Base-by-base conservation (phyloP, 1,284 basidiomycete genomes). In the Schizopora paradoxa region DNA sequence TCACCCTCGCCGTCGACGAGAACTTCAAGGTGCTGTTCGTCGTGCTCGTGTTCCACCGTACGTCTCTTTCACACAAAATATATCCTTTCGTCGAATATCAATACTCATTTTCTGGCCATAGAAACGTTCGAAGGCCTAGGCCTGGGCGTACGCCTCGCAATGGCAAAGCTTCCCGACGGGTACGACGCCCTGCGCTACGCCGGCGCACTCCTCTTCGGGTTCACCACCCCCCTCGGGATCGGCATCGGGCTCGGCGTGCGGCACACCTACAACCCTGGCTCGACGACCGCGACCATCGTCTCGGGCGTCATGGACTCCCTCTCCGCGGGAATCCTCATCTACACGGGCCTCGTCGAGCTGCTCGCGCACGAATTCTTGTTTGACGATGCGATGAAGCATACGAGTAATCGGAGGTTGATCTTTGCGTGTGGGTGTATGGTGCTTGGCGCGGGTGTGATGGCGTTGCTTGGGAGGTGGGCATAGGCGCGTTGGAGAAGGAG, bases 321-420 rank as follows among this genome's bases (percentile, higher is more conserved):
- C 36, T 91, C 87, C 47, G 76, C 89, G 0, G 94, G 93, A 3
- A 91, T 97, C 58, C 65, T 97, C 45, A 69, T 94, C 13, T 96
- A 95, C 65, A 95, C 92, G 0, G 92, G 86, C 42, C 69, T 93
- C 21, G 91, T 94, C 22, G 91, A 94, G 81, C 74, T 95, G 0
- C 74, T 96, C 40, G 92, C 91, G 0, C 91, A 95, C 61, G 92
- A 95, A 58, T 92, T 96, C 66, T 62, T 95, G 37, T 90, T 94
- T 66, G 91, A 81, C 69, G 78, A 81, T 48, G 75, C 85, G 43
- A 91, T 92, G 84, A 79, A 85, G 62, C 72, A 75, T 42, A 76
- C 74, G 13, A 78, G 79, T 14, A 78, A 77, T 44, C 57, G 61
- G 21, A 80, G 79, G 61, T 63, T 94, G 26, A 66, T 70, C 2